Base-by-base conservation (phyloP, 768 basidiomycete species). In the Panaeolus papilionaceus region DNA sequence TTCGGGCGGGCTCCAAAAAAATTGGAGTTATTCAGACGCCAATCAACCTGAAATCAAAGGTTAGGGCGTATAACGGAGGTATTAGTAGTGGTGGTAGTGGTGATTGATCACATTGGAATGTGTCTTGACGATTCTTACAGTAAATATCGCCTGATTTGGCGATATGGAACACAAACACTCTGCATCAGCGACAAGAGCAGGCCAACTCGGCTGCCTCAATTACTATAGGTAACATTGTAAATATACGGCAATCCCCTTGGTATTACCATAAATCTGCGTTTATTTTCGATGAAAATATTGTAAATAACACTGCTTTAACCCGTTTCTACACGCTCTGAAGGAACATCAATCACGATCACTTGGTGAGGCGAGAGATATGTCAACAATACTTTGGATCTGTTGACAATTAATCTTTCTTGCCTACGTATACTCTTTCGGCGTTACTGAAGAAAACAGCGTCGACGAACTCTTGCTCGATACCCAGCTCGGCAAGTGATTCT, bases 401-500 rank as follows among this genome's bases (percentile, higher is more conserved):
- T 28, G 14, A 58, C 28, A 33, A 58, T 64, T 39, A 38, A 69
- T 47, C 28, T 66, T 64, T 64, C 49, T 39, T 74, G 62, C 79
- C 12, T 12, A n/a, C 81, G 70, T 86, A 87, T 45, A 86, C 81
- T 64, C 77, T 81, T 74, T 80, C 77, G 8, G 86, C 86, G 66
- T 85, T 86, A 37, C 73, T 77, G 69, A 75, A 81, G 75, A 95
- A 95, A 49, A 95, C 88, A 28, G 86, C 89, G 73, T 95, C 89
- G 67, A 95, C 82, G 26, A 84, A 87, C 39, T 89, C 88, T 76
- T 93, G 92, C 63, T 94, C 93, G 58, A 92, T 83, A 7, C 89
- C 92, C 58, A 95, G 81, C 77, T 95, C 94, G 33, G 91, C 87
- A 67, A 94, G 84, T 0, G 89, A 89, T 73, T 92, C 93, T 70